Base-by-base conservation (phyloP, 306 rosid species). In the Pterocarpus santalinus region DNA sequence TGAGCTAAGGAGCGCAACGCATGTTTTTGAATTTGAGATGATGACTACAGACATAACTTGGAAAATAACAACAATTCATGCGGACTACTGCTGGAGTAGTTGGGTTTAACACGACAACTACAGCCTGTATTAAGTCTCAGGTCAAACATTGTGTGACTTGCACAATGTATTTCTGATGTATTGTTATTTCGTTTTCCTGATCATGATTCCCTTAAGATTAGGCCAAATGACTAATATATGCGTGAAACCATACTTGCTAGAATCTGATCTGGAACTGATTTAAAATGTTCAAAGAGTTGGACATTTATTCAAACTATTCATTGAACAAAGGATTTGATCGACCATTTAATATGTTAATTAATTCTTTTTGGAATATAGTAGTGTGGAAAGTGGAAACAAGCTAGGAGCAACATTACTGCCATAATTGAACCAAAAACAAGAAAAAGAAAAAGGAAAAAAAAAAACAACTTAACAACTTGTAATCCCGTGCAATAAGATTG, bases 91-190 rank as follows among this genome's bases (percentile, higher is more conserved):
- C 68, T 10, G 11, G 8, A 60, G 79, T 51, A 35, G 83, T 70
- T 82, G 72, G 79, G 78, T 82, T 80, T 46, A 64, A 79, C 86
- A 71, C 79, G 86, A 69, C 74, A 87, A 32, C 34, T 51, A 56
- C 82, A 78, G 15, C 75, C 63, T 56, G 72, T 70, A 1, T 41
- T 2, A 12, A 1, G 46, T 34, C 47, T 75, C 5, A 14, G 17
- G 78, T 49, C 81, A 43, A 62, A 62, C 73, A 32, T 86, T 68
- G 71, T 67, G 80, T 56, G 81, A 81, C 81, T 66, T 66, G 22
- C 8, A 10, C 51, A 8, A 13, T 55, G 44, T 53, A 52, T 65
- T 66, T 78, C 69, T 68, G 2, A 56, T 72, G 12, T 10, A 28
- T 80, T 60, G 34, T 51, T 64, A 15, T 52, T 63, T 49, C 1